These are phyloP conservation scores for Manihot esculenta DNA, from an alignment of 441 rosid genomes.

Conservation along the genomic window DNA sequence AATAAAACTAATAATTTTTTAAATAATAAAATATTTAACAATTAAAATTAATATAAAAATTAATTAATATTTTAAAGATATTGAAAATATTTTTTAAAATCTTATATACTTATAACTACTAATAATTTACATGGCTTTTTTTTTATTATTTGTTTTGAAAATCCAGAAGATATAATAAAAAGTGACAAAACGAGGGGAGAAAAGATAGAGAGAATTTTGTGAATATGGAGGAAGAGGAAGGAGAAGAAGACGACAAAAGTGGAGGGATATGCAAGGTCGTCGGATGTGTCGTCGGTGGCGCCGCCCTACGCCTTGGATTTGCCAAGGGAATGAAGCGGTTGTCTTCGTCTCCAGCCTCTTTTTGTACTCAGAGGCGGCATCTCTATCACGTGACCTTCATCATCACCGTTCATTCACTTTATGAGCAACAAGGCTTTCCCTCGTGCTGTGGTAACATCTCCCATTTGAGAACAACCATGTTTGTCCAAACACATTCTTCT, in stretches of 20 bases:
- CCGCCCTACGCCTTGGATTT: constrained; percentile 57
- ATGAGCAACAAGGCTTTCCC: neutral
- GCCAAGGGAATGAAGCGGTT: constrained; percentile 41
- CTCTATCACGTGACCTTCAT: neutral
- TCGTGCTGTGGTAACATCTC: constrained; percentile 16
- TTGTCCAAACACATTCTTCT: constrained; percentile 1
- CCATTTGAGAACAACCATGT: neutral
- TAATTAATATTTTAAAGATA: no score
- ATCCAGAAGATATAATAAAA: no score
- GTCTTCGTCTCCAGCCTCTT: constrained; percentile 17
- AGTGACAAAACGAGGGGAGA: neutral
- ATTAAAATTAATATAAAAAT: no score
- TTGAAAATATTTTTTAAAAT: no score
- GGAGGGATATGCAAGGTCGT: constrained; percentile 42
- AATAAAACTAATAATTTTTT: no score
- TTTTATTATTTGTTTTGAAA: no score
- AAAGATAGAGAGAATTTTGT: neutral
- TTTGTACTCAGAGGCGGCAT: constrained; percentile 26
- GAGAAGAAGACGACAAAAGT: constrained; percentile 19
- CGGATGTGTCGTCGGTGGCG: constrained; percentile 51
- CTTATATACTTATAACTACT: no score
- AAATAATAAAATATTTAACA: no score
- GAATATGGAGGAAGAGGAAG: no score
- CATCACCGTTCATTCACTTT: neutral
- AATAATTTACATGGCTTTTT: no score